phyloP scores from a whole-genome alignment of 1,284 basidiomycete species.

The Neonothopanus nambi region DNA sequence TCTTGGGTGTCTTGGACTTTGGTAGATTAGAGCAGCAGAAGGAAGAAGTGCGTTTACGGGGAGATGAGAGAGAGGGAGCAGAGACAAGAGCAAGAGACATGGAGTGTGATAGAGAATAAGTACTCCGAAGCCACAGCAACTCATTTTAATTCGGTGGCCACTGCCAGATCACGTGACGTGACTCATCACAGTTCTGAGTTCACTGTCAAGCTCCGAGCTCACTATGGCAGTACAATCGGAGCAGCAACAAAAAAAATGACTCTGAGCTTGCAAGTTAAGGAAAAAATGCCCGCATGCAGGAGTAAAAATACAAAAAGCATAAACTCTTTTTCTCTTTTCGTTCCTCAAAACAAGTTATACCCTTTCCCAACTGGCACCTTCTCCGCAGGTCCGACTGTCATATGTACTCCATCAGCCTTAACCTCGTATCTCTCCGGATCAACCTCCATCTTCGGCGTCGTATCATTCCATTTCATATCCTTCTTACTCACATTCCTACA shows the following conservation, averaged over 20 bases:
- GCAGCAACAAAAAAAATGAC: no score
- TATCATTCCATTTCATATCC: conserved; percentile 93
- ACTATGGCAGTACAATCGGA: no score
- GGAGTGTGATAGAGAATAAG: not conserved
- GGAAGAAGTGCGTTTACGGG: conserved; percentile 43
- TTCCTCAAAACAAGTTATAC: conserved; percentile 72
- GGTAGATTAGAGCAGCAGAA: conserved; percentile 35
- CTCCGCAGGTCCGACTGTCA: conserved; percentile 77
- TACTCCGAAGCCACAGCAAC: not conserved
- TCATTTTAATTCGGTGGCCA: no score
- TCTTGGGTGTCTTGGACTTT: conserved; percentile 37
- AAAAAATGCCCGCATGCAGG: no score
- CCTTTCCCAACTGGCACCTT: conserved; percentile 66
- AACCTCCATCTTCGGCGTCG: conserved; percentile 81
- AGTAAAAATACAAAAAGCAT: not conserved
- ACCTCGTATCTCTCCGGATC: conserved; percentile 95
- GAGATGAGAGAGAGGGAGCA: not conserved
- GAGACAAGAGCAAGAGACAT: conserved; percentile 6
- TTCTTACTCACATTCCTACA: conserved; percentile 81
- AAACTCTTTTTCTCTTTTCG: not conserved
- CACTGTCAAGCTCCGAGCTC: no score
- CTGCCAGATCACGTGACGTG: no score
- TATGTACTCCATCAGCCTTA: conserved; percentile 74
- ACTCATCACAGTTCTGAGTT: no score
- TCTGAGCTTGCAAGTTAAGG: no score